Evolutionary conservation across 192 early-diverging fungal species (phyloP).

Genomic region (Podila epicladia): DNA sequence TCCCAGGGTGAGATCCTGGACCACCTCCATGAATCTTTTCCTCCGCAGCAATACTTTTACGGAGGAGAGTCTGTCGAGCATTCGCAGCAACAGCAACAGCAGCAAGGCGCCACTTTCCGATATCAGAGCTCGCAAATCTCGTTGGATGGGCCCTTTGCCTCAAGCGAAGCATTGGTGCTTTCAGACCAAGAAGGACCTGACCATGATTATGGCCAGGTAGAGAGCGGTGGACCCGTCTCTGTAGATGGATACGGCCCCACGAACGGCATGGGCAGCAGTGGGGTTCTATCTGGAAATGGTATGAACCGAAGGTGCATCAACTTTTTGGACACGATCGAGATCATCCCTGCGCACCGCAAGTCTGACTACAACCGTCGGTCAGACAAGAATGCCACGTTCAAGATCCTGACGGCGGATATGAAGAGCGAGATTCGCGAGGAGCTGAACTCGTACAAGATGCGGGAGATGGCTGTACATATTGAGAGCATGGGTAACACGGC

Average conservation of each 20-base stretch:
- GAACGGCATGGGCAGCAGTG: not conserved
- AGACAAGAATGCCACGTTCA: constrained; percentile 47
- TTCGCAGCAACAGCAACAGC: not conserved
- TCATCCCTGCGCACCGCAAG: constrained; percentile 39
- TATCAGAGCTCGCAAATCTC: not conserved
- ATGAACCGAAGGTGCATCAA: constrained; percentile 5
- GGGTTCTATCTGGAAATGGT: not conserved
- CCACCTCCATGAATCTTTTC: not conserved
- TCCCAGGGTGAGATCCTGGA: constrained; percentile 1
- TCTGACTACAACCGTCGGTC: constrained; percentile 36
- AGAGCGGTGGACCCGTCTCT: not conserved
- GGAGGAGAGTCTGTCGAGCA: not conserved
- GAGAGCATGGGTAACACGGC: constrained; percentile 51
- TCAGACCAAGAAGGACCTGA: not conserved
- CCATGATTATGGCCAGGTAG: too few species aligned
- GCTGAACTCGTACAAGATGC: constrained; percentile 52
- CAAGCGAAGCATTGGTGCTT: not conserved
- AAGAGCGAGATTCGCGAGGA: constrained; percentile 49
- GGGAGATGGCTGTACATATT: constrained; percentile 52
- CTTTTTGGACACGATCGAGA: constrained; percentile 35
- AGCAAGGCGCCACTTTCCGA: not conserved
- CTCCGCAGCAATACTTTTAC: not conserved
- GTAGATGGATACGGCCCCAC: not conserved
- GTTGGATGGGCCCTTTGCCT: too few species aligned
- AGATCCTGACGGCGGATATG: constrained; percentile 32